Percentiles rank a stretch among this genome's conserved stretches.
Evolutionary conservation across 129 eudicot species (phyloP).

Genomic region (carrot (Daucus carota)): DNA sequence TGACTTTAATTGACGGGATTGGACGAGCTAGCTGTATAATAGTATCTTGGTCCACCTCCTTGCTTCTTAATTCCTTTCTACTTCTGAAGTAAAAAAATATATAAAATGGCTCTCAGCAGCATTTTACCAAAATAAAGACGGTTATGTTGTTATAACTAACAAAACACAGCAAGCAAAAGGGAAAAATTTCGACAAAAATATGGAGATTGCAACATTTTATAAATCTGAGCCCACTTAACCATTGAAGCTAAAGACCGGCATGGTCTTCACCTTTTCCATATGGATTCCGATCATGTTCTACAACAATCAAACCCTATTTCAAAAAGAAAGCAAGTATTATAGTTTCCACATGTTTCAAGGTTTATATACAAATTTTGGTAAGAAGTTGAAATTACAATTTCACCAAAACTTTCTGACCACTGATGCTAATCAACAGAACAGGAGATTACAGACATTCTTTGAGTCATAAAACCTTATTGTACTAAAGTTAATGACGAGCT

Average conservation of each 20-base stretch:
- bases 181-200: not conserved
- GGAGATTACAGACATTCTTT: too few relatives aligned
- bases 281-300: not conserved
- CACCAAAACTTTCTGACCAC: too few relatives aligned
- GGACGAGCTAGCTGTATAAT: slow-evolving; percentile 25
- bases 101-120: not conserved
- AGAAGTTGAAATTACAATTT: too few relatives aligned
- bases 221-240: not conserved
- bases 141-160: not conserved
- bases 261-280: not conserved
- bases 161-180: not conserved
- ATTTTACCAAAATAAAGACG: not conserved
- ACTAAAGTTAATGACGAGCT: too few relatives aligned
- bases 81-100: slow-evolving; percentile 22
- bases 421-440: too few relatives aligned
- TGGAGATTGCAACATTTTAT: not conserved
- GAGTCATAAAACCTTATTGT: too few relatives aligned
- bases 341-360: too few relatives aligned
- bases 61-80: slow-evolving; percentile 52
- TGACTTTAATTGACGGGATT: slow-evolving; percentile 27
- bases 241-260: not conserved
- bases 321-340: too few relatives aligned
- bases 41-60: slow-evolving; percentile 26
- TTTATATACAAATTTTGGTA: too few relatives aligned
- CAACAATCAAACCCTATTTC: too few relatives aligned